Evolutionary conservation across 371 early-diverging fungal species (phyloP).

Genomic region (Apophysomyces elegans): DNA sequence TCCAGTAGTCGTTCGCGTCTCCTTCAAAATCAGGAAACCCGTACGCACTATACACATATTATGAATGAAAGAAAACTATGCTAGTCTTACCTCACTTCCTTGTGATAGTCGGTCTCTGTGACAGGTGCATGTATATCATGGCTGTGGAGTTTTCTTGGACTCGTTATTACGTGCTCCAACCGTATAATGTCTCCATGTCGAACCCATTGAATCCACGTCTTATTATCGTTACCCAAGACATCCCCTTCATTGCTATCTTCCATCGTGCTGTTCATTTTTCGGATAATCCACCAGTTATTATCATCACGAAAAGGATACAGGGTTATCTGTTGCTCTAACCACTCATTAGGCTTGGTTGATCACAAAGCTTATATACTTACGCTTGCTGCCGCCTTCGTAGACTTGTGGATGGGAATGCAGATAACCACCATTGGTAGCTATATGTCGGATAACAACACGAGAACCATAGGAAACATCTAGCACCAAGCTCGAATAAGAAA

Average conservation of each 20-base stretch:
- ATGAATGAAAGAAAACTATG: background rate
- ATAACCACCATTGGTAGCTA: slow-evolving; percentile 75
- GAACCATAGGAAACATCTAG: slow-evolving; percentile 83
- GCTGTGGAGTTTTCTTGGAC: slow-evolving; percentile 63
- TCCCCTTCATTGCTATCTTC: slow-evolving; percentile 45
- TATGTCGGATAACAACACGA: slow-evolving; percentile 75
- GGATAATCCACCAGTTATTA: slow-evolving; percentile 88
- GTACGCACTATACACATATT: slow-evolving; percentile 50
- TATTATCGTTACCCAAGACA: slow-evolving; percentile 31
- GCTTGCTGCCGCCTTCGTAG: slow-evolving; percentile 85
- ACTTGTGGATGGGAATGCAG: slow-evolving; percentile 88
- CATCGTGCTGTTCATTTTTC: slow-evolving; percentile 54
- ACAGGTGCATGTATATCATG: slow-evolving; percentile 73
- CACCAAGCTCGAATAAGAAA: background rate
- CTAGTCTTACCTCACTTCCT: slow-evolving; percentile 71
- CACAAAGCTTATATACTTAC: slow-evolving; percentile 38
- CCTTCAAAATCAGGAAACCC: slow-evolving; percentile 53
- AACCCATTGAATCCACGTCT: slow-evolving; percentile 50
- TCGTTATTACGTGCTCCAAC: slow-evolving; percentile 73
- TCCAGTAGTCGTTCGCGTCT: slow-evolving; percentile 73
- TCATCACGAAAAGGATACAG: slow-evolving; percentile 89
- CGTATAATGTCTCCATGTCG: slow-evolving; percentile 80
- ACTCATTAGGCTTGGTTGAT: background rate
- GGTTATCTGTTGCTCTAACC: slow-evolving; percentile 91
- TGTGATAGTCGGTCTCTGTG: slow-evolving; percentile 89